Base-by-base conservation (phyloP, 2,329 filamentous ascomycete species). In the Penicillium digitatum region DNA sequence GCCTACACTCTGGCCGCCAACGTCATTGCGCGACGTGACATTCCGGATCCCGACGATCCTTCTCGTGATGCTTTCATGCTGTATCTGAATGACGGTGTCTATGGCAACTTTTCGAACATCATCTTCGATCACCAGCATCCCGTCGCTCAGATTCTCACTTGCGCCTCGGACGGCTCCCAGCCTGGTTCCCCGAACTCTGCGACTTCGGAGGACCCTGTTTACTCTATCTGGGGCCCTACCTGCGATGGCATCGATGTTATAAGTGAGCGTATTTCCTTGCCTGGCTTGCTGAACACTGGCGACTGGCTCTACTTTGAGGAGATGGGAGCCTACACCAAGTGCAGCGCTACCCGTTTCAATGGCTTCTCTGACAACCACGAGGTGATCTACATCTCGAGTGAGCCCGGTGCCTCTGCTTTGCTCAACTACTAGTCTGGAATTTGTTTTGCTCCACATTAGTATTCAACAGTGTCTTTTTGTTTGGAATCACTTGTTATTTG, bases 231-330 rank as follows among this genome's bases (percentile, higher is more conserved):
- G 93, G 94, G 94, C 6, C 94, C 94, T 1, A 97, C 94, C 16
- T 99, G 94, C 71, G 94, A 99, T 71, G 93, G 94, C 57, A 97
- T 99, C 68, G 94, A 99, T 76, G 89, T 91, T 73, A 95, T 99
- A 75, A 85, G 88, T 47, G 85, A 90, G 72, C 89, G 87, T 70
- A 90, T 89, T 73, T 83, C 81, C 59, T 90, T 96, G 67, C 78
- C 85, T 32, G 85, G 88, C 50, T 82, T 88, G 45, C 79, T 99
- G 40, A 87, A 96, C 69, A 89, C 96, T 8, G 94, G 94, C 49
- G 94, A 99, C 74, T 99, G 94, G 94, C 81, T 99, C 52, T 99
- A 95, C 79, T 99, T 99, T 75, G 90, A 96, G 78, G 86, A 96
- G 59, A 99, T 99, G 94, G 94, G 94, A 52, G 93, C 94, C 24